Evolutionary conservation across 352 stramenopile genomes (phyloP), one percentile per base, ranked within the genome.

Genomic region (Globisporangium apiculatum): DNA sequence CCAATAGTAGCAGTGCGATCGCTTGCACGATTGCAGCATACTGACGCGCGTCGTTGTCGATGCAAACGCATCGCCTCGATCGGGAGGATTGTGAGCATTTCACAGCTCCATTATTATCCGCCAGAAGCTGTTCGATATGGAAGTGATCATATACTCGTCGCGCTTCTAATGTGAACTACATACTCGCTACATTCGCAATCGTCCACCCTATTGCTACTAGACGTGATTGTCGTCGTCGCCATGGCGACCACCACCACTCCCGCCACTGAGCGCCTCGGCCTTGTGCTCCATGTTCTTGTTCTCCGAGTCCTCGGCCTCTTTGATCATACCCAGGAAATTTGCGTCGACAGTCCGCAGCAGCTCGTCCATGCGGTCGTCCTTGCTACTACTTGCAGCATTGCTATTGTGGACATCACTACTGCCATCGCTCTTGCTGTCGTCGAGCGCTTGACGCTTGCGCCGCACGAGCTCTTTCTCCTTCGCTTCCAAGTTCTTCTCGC

Each of bases 271-370:
- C 2, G 61, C 58, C 18, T 81, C 72, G 40, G 69, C 64, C 64
- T 88, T 91, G 73, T 91, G 80, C 56, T 92, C 83, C 83, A 90
- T 90, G 69, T 89, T 91, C 54, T 91, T 91, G 65, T 91, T 93
- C 58, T 93, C 83, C 58, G 79, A 91, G 64, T 98, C 92, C 64
- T 98, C 92, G 37, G 89, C 89, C 53, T 98, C 92, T 66, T 98
- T 98, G 76, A 98, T 98, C 91, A 98, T 98, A 24, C 86, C 86
- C 14, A 98, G 69, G 72, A 98, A 98, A 57, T 97, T 94, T 54
- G 92, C 91, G 71, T 98, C 92, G 43, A 98, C 91, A 7, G 89
- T 96, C 47, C 89, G 81, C 57, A 98, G 70, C 37, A 97, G 70
- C 60, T 97, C 87, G 69, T 97, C 93, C 91, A 98, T 98, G 62